Conservation (phyloP, 2,329 filamentous ascomycete species). For the Zarea fungicola region DNA sequence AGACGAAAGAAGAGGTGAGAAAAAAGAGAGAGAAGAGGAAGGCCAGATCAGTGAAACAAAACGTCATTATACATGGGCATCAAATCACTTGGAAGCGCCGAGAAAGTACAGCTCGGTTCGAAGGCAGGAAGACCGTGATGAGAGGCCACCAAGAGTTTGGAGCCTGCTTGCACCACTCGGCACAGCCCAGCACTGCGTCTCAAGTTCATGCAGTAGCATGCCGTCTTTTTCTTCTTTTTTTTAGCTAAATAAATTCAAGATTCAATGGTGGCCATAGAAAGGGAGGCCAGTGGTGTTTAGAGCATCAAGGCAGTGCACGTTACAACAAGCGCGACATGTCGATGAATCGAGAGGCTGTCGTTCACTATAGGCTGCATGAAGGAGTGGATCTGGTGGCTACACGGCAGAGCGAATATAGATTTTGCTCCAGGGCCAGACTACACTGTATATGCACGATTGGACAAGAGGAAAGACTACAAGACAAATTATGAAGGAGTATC, state of each 20-base stretch:
- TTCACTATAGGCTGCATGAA: not conserved
- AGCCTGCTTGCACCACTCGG: not conserved
- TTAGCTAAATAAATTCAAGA: not conserved
- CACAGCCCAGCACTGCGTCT: not conserved
- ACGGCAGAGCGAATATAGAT: constrained; percentile 6
- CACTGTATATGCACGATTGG: not conserved
- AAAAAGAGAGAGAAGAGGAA: not conserved
- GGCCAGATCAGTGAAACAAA: not conserved
- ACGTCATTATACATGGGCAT: not conserved
- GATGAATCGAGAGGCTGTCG: constrained; percentile 5
- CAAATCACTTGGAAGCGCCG: not conserved
- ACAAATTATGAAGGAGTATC: not conserved
- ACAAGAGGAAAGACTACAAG: not conserved
- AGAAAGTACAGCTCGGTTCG: not conserved
- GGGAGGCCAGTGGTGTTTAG: not conserved
- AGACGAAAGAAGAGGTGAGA: constrained; percentile 3
- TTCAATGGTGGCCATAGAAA: not conserved
- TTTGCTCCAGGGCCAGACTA: not conserved
- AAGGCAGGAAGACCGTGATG: not conserved
- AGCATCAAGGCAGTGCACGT: constrained; percentile 9
- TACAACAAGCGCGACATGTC: constrained; percentile 6
- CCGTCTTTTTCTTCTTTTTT: too few relatives aligned
- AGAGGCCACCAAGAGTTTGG: not conserved
- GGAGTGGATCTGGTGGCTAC: not conserved
- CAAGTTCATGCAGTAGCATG: not conserved